phyloP scores from a whole-genome alignment of 768 basidiomycete genomes.

The Leccinum boreale region DNA sequence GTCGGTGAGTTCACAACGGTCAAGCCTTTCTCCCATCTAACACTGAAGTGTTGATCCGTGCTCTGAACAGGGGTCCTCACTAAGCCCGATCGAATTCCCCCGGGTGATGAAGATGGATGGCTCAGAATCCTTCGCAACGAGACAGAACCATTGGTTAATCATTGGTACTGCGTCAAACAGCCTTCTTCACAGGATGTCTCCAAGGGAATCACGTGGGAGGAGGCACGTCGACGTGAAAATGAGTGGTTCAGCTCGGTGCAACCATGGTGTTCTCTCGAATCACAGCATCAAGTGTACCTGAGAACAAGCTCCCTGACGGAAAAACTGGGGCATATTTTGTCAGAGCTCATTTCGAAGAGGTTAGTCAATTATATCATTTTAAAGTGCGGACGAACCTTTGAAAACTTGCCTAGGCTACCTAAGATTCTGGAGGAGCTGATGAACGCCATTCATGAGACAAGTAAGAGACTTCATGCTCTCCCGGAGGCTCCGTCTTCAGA shows the following conservation, averaged over 20 bases:
- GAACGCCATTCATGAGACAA: conserved; percentile 39
- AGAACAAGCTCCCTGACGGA: conserved; percentile 56
- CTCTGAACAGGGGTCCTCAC: conserved; percentile 41
- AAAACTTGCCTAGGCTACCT: conserved; percentile 47
- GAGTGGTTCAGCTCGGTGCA: conserved; percentile 50
- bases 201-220: conserved; percentile 45
- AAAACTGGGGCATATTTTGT: conserved; percentile 58
- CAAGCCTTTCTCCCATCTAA: conserved; percentile 47
- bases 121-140: conserved; percentile 54
- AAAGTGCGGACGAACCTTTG: not conserved
- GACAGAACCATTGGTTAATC: conserved; percentile 28
- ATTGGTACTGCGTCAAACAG: conserved; percentile 42
- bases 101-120: conserved; percentile 41
- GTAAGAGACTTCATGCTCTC: conserved; percentile 29
- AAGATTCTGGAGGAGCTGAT: conserved; percentile 58
- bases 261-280: conserved; percentile 56
- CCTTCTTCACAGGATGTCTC: conserved; percentile 28
- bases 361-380: conserved; percentile 22
- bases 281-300: conserved; percentile 47
- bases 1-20: conserved; percentile 53
- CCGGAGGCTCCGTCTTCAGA: conserved; percentile 56
- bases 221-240: conserved; percentile 56
- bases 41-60: not conserved
- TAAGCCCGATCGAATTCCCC: conserved; percentile 59
- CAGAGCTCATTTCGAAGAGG: conserved; percentile 62